These are phyloP conservation scores for Shiraia sp. DNA, from an alignment of 2,329 filamentous ascomycete species.

Conservation along the genomic window DNA sequence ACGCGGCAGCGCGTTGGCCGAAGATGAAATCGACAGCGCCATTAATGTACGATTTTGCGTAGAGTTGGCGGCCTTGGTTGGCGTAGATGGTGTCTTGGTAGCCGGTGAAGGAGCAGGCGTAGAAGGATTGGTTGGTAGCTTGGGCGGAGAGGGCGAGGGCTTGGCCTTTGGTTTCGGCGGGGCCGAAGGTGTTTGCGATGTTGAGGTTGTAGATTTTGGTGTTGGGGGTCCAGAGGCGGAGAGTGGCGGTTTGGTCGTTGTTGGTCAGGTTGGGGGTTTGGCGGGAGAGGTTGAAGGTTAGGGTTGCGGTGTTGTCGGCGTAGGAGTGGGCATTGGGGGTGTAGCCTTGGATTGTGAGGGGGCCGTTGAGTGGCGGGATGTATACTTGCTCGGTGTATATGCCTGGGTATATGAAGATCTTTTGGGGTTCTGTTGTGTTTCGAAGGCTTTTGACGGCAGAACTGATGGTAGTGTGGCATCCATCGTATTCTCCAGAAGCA, in stretches of 20 bases:
- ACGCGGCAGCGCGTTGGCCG: slow-evolving; percentile 50
- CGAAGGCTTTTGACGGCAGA: slow-evolving; percentile 15
- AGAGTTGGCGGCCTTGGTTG: slow-evolving; percentile 56
- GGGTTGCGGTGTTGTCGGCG: slow-evolving; percentile 59
- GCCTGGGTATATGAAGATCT: slow-evolving; percentile 62
- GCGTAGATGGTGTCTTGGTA: slow-evolving; percentile 56
- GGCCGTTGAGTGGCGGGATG: slow-evolving; percentile 50
- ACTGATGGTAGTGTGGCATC: slow-evolving; percentile 20
- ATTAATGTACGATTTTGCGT: slow-evolving; percentile 58
- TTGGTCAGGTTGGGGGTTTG: slow-evolving; percentile 23
- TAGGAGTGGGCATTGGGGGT: slow-evolving; percentile 57
- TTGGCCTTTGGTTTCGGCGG: slow-evolving; percentile 27
- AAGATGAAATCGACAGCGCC: slow-evolving; percentile 64
- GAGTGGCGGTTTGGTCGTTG: slow-evolving; percentile 57
- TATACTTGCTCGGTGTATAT: slow-evolving; percentile 63
- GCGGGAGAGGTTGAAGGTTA: slow-evolving; percentile 48
- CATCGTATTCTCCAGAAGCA: slow-evolving; percentile 12
- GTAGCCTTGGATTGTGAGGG: slow-evolving; percentile 60
- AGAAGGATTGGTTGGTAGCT: slow-evolving; percentile 56
- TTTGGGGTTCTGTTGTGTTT: slow-evolving; percentile 14
- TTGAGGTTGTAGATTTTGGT: slow-evolving; percentile 65
- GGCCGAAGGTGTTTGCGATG: slow-evolving; percentile 50
- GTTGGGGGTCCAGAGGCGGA: slow-evolving; percentile 50
- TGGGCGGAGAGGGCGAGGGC: slow-evolving; percentile 58
- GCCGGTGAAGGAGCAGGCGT: slow-evolving; percentile 57